Conservation (phyloP, 495 filamentous ascomycete species). For the Neurospora tetraspora region DNA sequence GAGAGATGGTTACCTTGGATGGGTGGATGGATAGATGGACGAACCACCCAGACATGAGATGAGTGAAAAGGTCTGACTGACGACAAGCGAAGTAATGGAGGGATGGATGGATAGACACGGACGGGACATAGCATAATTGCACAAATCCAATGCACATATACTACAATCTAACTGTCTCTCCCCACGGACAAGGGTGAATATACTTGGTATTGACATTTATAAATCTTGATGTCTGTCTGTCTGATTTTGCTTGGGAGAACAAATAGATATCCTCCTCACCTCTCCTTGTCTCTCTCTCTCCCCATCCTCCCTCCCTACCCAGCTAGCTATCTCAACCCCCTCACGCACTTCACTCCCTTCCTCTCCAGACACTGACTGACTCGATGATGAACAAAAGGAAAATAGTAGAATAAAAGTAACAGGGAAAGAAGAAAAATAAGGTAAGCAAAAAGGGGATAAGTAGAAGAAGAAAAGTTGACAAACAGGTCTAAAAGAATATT, state of each 20-base stretch:
- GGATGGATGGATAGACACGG: not conserved
- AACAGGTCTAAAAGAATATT: not conserved
- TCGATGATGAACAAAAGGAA: conserved; percentile 6
- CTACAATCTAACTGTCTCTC: no score
- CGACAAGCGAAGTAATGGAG: not conserved
- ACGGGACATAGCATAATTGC: not conserved
- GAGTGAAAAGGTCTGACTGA: not conserved
- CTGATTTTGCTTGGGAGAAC: not conserved
- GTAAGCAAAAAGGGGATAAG: not conserved
- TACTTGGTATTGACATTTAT: not conserved
- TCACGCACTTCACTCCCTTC: conserved; percentile 5
- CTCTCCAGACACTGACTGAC: not conserved
- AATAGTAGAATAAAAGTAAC: conserved; percentile 8
- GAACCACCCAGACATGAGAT: not conserved
- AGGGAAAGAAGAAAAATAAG: conserved; percentile 1
- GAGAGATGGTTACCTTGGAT: not conserved
- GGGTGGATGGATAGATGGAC: not conserved
- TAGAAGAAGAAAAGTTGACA: not conserved
- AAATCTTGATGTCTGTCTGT: not conserved
- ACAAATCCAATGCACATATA: not conserved
- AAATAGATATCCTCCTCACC: conserved; percentile 15
- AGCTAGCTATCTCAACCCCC: conserved; percentile 16
- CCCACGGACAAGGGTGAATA: not conserved
- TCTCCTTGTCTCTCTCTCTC: not conserved
- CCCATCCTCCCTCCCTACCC: conserved; percentile 10